A percentile compares a stretch with the other conserved stretches of the same genome.
Conservation (phyloP, 1,284 basidiomycete genomes). For the Naganishia sp. region DNA sequence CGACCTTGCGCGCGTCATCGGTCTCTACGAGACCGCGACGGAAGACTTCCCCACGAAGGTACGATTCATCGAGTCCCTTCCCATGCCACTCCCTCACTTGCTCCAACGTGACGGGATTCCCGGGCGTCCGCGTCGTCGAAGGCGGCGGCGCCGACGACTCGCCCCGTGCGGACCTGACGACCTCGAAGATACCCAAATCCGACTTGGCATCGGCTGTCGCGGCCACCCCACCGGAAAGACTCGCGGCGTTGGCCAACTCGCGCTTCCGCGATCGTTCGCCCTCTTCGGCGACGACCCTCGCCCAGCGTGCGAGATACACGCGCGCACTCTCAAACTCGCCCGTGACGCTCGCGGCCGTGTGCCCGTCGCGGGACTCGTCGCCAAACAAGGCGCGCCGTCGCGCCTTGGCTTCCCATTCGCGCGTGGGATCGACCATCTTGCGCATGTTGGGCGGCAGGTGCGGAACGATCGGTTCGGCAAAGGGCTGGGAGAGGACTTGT, state of each 20-base stretch:
- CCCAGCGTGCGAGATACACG: conserved; percentile 95
- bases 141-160: conserved; percentile 37
- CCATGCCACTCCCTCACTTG: conserved; percentile 48
- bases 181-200: conserved; percentile 82
- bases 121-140: conserved; percentile 47
- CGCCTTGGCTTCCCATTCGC: conserved; percentile 69
- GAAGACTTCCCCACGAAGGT: conserved; percentile 50
- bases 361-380: conserved; percentile 12
- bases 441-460: conserved; percentile 88
- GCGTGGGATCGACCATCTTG: conserved; percentile 74
- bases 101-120: conserved; percentile 46
- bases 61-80: conserved; percentile 47
- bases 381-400: conserved; percentile 69
- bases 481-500: conserved; percentile 86
- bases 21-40: conserved; percentile 63
- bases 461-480: conserved; percentile 89
- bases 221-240: conserved; percentile 30
- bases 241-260: conserved; percentile 59
- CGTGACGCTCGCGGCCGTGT: conserved; percentile 42
- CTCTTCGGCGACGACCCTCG: conserved; percentile 86
- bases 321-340: conserved; percentile 91
- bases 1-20: conserved; percentile 68
- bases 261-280: conserved; percentile 79
- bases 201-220: conserved; percentile 47
- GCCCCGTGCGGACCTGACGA: conserved; percentile 57